Conservation (phyloP, 108 stramenopile genomes). For the Mayamaea pseudoterrestris region DNA sequence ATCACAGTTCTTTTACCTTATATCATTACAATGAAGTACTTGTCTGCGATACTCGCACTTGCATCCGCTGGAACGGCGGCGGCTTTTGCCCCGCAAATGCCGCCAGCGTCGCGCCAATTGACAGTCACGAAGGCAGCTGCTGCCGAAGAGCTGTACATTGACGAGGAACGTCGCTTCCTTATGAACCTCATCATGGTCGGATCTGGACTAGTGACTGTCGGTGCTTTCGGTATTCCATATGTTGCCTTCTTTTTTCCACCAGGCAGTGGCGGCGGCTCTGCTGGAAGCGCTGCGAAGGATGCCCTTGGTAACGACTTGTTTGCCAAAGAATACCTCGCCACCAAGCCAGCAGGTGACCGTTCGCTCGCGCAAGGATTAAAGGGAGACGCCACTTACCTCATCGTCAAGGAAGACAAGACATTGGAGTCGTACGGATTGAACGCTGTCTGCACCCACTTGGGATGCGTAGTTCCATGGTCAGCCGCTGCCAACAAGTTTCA, state of each 20-base stretch:
- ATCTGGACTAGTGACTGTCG: conserved; percentile 82
- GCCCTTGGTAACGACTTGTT: conserved; percentile 88
- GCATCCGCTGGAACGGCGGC: conserved; percentile 41
- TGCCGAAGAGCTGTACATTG: conserved; percentile 78
- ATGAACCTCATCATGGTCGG: conserved; percentile 95
- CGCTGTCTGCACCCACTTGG: conserved; percentile 97
- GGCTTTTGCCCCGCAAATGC: conserved; percentile 67
- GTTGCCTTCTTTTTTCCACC: conserved; percentile 92
- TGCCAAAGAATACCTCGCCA: conserved; percentile 73
- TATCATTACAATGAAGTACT: conserved; percentile 84
- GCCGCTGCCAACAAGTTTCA: conserved; percentile 96
- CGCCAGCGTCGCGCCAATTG: not conserved
- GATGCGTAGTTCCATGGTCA: conserved; percentile 98
- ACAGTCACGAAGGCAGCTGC: conserved; percentile 43
- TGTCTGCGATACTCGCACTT: conserved; percentile 45
- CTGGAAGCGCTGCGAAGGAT: conserved; percentile 83
- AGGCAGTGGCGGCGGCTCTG: conserved; percentile 63
- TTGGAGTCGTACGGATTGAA: conserved; percentile 75
- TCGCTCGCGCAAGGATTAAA: conserved; percentile 93
- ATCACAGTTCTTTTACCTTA: no score
- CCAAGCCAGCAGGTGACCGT: conserved; percentile 79
- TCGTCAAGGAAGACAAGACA: conserved; percentile 90
- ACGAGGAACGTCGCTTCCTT: conserved; percentile 90
- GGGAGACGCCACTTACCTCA: conserved; percentile 94
- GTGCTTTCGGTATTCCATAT: conserved; percentile 90